Evolutionary conservation across 73 alveolate genomes (phyloP).

Genomic region (Vitrella brassicaformis): DNA sequence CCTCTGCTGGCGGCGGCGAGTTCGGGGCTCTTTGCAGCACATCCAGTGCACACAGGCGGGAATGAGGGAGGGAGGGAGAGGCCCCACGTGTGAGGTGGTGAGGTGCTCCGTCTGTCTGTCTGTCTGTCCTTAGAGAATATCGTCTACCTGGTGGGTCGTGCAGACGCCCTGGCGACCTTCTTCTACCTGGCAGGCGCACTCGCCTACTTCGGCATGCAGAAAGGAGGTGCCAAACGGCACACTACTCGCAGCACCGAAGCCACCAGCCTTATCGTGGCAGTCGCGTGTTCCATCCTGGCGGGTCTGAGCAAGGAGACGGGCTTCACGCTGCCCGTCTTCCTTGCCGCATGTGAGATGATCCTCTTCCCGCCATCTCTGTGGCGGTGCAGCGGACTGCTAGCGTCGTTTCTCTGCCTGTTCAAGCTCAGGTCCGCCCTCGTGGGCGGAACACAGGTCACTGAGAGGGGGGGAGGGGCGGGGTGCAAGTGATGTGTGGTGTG

Average conservation of each 20-base stretch:
- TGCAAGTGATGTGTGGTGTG: no score
- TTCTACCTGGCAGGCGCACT: constrained; percentile 6
- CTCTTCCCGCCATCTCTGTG: neutral
- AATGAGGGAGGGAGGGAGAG: no score
- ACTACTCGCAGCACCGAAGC: neutral
- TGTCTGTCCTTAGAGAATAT: no score
- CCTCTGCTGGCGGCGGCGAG: neutral
- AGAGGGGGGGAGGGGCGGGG: no score
- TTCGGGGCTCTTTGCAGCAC: constrained; percentile 18
- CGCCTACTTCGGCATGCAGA: neutral
- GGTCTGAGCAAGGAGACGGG: constrained; percentile 33
- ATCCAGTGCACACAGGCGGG: constrained; percentile 35
- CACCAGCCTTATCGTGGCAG: no score
- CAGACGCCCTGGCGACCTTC: constrained; percentile 19
- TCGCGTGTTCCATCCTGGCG: constrained; percentile 6
- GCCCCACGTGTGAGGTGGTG: no score
- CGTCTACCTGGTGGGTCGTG: constrained; percentile 32
- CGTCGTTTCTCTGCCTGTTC: no score
- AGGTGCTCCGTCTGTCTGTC: no score
- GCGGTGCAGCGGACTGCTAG: no score
- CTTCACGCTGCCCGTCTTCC: constrained; percentile 6
- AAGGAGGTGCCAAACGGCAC: neutral
- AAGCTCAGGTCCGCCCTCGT: no score
- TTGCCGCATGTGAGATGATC: constrained; percentile 7
- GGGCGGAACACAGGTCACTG: constrained; percentile 17